Evolutionary conservation across 768 basidiomycete genomes (phyloP), one percentile per base, ranked within the genome.

Genomic region (Hygrocybe punicea): DNA sequence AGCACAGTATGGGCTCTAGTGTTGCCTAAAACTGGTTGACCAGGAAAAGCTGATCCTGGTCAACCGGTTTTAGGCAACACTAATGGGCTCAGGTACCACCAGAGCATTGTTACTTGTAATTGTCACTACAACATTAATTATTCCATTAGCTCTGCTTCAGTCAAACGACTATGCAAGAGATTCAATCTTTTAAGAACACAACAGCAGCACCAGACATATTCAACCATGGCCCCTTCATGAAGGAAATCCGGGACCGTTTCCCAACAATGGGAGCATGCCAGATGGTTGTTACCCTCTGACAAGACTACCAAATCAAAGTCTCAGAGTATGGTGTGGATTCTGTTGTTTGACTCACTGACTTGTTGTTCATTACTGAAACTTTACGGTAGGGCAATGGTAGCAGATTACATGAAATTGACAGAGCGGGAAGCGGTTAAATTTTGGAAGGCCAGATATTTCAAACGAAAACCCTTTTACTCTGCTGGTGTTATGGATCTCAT

Each of bases 401-500:
- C 29, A 29, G 29, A 8, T 29, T 29, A 29, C 29, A 4, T 29
- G 29, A 29, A 29, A 29, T 29, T 29, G 29, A 29, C 29, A 29
- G 16, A n/a, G n/a, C 51, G 42, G 53, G 53, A 54, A 44, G 17
- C 11, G 44, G 39, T n/a, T 54, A 1, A 34, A 58, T 19, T 16
- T 53, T n/a, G 64, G 64, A 8, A 54, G 63, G 45, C 23, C 11
- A 46, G 13, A 29, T 29, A 59, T 1, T 63, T 74, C 9, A 59
- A 58, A 11, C 58, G 68, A 1, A 56, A 59, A 5, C 53, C 45
- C 0, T 75, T 69, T 52, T 73, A 63, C 55, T 62, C 69, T 19
- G 70, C 72, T 4, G 75, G 74, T 0, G 62, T 73, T 3, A 74
- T 73, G n/a, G 67, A 76, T 52, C 10, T 69, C 1, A 72, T 67